phyloP scores from a whole-genome alignment of 257 asterid species.

The Lithospermum erythrorhizon region DNA sequence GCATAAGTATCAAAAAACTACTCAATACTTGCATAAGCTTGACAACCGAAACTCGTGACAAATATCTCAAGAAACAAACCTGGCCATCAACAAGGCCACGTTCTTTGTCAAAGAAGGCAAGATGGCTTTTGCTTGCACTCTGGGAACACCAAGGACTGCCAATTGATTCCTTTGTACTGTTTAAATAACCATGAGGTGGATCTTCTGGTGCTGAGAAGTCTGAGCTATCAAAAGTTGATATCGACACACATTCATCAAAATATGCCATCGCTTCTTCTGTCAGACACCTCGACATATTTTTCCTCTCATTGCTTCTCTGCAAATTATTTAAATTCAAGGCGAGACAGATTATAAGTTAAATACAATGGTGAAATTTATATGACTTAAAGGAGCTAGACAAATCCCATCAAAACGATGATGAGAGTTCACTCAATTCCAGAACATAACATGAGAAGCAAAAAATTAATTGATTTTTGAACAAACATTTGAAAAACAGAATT shows the following conservation, averaged over 20 bases:
- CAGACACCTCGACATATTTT: conserved; percentile 59
- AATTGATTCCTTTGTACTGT: conserved; percentile 13
- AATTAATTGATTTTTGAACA: background rate
- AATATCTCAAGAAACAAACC: conserved; percentile 27
- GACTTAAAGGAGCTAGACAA: background rate
- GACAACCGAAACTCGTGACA: too few relatives aligned
- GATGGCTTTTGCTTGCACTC: conserved; percentile 26
- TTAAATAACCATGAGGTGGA: conserved; percentile 32
- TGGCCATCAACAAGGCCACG: conserved; percentile 25
- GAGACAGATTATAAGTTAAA: conserved; percentile 1
- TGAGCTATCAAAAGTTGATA: conserved; percentile 89
- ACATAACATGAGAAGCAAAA: background rate
- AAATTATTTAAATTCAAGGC: conserved; percentile 13
- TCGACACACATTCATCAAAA: conserved; percentile 86
- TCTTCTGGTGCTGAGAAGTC: conserved; percentile 95
- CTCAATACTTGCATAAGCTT: too few relatives aligned
- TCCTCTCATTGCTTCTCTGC: conserved; percentile 81
- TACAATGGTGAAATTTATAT: background rate
- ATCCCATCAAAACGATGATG: too few relatives aligned
- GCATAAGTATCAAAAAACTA: too few relatives aligned
- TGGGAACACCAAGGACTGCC: conserved; percentile 19
- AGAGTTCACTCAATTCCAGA: too few relatives aligned
- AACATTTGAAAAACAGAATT: background rate
- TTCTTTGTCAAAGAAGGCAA: conserved; percentile 19
- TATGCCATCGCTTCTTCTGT: conserved; percentile 89